Conservation (phyloP, 2,329 filamentous ascomycete species). For the Neoascochyta sp. region DNA sequence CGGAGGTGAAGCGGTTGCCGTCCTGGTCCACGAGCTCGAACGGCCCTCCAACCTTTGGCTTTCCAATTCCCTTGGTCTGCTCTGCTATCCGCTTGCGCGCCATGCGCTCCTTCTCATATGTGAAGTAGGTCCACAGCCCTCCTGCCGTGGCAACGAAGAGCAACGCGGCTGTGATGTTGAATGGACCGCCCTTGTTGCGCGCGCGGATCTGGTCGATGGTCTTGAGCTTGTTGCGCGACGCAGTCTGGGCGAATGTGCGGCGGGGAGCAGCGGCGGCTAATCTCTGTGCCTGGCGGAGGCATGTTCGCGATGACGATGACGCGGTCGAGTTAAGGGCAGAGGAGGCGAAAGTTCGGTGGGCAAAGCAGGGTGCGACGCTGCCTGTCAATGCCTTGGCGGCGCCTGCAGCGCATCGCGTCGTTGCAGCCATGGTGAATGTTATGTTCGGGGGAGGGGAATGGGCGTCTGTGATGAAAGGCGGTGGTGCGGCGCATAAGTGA, state of each 20-base stretch:
- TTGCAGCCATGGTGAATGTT: constrained; percentile 24
- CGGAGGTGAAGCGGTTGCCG: constrained; percentile 70
- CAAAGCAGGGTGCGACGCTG: constrained; percentile 10
- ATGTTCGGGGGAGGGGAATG: not conserved
- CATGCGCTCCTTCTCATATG: constrained; percentile 87
- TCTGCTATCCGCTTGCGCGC: constrained; percentile 85
- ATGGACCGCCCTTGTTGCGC: constrained; percentile 57
- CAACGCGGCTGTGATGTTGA: constrained; percentile 85
- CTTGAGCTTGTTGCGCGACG: constrained; percentile 29
- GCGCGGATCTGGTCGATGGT: constrained; percentile 37
- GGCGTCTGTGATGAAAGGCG: constrained; percentile 3
- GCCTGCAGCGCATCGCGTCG: constrained; percentile 23
- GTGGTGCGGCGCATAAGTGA: constrained; percentile 7
- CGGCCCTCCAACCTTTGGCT: constrained; percentile 85
- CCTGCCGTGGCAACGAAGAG: constrained; percentile 78
- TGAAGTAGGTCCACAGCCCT: constrained; percentile 84
- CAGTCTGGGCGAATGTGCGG: constrained; percentile 28
- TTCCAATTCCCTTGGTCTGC: constrained; percentile 86
- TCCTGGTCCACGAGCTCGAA: constrained; percentile 82
- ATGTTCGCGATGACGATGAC: constrained; percentile 11
- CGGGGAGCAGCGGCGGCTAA: constrained; percentile 2
- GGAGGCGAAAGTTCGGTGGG: constrained; percentile 27
- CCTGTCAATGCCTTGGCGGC: constrained; percentile 13
- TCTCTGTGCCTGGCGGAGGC: constrained; percentile 12
- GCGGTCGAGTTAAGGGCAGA: constrained; percentile 12